Evolutionary conservation across 148 eudicot species (phyloP).

Genomic region (Fagopyrum tataricum): DNA sequence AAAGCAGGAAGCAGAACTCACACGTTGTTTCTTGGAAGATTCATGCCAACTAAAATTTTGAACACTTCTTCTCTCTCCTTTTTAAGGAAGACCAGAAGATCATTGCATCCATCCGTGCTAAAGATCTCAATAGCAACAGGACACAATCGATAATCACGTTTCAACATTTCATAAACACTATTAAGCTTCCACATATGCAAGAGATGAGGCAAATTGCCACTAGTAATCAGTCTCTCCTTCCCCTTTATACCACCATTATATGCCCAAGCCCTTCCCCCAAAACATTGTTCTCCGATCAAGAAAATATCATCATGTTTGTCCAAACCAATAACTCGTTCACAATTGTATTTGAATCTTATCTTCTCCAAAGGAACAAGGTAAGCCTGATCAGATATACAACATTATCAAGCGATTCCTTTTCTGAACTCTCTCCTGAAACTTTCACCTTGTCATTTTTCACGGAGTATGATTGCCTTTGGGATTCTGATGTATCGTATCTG

Average conservation of each 20-base stretch:
- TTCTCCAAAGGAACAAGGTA: constrained; percentile 77
- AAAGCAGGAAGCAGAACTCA: constrained; percentile 33
- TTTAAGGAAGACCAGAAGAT: constrained; percentile 93
- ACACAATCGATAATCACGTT: constrained; percentile 97
- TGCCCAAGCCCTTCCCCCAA: constrained; percentile 97
- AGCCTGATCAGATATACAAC: constrained; percentile 91
- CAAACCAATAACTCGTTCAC: constrained; percentile 92
- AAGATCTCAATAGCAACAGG: constrained; percentile 97
- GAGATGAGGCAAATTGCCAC: constrained; percentile 78
- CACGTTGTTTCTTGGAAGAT: constrained; percentile 98
- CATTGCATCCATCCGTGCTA: constrained; percentile 99
- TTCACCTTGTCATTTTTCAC: constrained; percentile 49
- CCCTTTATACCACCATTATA: constrained; percentile 99
- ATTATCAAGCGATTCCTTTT: constrained; percentile 76
- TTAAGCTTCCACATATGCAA: constrained; percentile 97
- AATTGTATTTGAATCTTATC: constrained; percentile 79
- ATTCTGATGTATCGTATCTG: constrained; percentile 49
- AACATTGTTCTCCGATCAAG: constrained; percentile 71
- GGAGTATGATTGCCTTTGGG: constrained; percentile 50
- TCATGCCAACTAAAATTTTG: constrained; percentile 86
- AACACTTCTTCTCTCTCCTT: constrained; percentile 97
- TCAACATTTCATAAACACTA: constrained; percentile 91
- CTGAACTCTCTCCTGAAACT: constrained; percentile 58
- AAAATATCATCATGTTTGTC: constrained; percentile 98
- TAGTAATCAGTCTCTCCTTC: constrained; percentile 67